A percentile compares a stretch with the other conserved stretches of the same genome.
These are phyloP conservation scores for Agroathelia rolfsii DNA, from an alignment of 1,284 basidiomycete genomes.

Conservation along the genomic window DNA sequence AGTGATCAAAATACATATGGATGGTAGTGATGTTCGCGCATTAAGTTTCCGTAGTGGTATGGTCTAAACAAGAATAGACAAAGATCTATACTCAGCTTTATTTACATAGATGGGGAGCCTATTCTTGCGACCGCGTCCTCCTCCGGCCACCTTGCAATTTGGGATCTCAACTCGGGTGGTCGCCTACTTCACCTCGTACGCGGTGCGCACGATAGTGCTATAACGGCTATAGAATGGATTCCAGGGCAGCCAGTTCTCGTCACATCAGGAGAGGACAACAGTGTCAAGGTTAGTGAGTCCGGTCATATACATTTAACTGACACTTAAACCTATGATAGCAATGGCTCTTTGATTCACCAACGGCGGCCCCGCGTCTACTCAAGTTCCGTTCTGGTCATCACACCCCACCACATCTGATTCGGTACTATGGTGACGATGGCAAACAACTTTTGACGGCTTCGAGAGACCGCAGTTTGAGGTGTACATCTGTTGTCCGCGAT, in stretches of 20 bases:
- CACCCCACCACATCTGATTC: slow-evolving; percentile 82
- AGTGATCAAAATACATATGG: slow-evolving; percentile 83
- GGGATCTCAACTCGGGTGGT: slow-evolving; percentile 82
- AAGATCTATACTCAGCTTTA: slow-evolving; percentile 6
- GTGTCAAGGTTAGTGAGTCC: slow-evolving; percentile 61
- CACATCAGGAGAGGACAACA: slow-evolving; percentile 86
- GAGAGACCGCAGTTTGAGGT: slow-evolving; percentile 80
- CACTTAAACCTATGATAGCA: slow-evolving; percentile 43
- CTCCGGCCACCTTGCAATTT: slow-evolving; percentile 80
- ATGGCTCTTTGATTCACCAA: slow-evolving; percentile 95
- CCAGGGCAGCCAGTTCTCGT: slow-evolving; percentile 84
- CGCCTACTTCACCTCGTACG: slow-evolving; percentile 74
- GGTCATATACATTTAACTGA: not conserved
- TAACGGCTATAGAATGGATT: slow-evolving; percentile 81
- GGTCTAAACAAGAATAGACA: slow-evolving; percentile 15
- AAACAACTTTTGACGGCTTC: slow-evolving; percentile 88
- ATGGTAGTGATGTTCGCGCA: slow-evolving; percentile 66
- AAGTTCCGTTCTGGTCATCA: slow-evolving; percentile 92
- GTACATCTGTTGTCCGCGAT: slow-evolving; percentile 88
- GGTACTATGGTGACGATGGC: slow-evolving; percentile 94
- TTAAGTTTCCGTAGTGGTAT: slow-evolving; percentile 84
- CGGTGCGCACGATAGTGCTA: slow-evolving; percentile 78
- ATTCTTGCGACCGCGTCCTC: slow-evolving; percentile 81
- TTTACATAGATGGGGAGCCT: slow-evolving; percentile 67
- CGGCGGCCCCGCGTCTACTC: slow-evolving; percentile 75